These are phyloP conservation scores for Gaertneriomyces semiglobifer DNA, from an alignment of 192 early-diverging fungal genomes.

Conservation along the genomic window DNA sequence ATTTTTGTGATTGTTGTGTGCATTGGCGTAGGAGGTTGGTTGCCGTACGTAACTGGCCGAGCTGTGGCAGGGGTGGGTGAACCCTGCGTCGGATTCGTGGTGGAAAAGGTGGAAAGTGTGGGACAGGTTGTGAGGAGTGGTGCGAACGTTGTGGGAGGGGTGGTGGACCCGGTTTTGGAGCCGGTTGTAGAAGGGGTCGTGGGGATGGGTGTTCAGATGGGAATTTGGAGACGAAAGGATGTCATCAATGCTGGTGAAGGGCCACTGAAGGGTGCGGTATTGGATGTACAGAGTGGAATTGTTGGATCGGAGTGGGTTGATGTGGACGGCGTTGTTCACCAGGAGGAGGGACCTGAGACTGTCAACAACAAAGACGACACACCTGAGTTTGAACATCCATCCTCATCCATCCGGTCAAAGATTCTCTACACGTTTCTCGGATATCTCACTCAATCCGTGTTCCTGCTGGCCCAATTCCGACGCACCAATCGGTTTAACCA, in stretches of 20 bases:
- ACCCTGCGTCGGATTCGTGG: conserved; percentile 22
- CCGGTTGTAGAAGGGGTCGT: conserved; percentile 54
- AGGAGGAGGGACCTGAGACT: too few species aligned
- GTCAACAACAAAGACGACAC: too few species aligned
- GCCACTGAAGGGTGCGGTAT: too few species aligned
- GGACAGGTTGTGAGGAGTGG: neutral
- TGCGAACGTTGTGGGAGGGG: neutral
- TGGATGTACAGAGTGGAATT: too few species aligned
- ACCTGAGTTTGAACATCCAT: too few species aligned
- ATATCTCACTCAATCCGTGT: conserved; percentile 52
- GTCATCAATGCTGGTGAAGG: too few species aligned
- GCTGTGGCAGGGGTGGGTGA: conserved; percentile 24
- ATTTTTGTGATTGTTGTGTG: conserved; percentile 68
- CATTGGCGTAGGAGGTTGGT: conserved; percentile 66
- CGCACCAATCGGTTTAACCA: conserved; percentile 34
- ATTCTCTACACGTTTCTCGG: conserved; percentile 57
- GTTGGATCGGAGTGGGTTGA: neutral
- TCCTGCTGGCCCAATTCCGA: conserved; percentile 39
- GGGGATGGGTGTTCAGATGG: conserved; percentile 7
- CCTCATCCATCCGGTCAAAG: conserved; percentile 6
- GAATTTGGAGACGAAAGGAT: too few species aligned
- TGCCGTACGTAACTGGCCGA: conserved; percentile 70
- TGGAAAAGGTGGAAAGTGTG: conserved; percentile 40
- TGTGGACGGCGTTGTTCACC: neutral
- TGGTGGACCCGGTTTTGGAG: conserved; percentile 73